Evolutionary conservation across 2,329 filamentous ascomycete species (phyloP).

Genomic region (Diaporthe australafricana): DNA sequence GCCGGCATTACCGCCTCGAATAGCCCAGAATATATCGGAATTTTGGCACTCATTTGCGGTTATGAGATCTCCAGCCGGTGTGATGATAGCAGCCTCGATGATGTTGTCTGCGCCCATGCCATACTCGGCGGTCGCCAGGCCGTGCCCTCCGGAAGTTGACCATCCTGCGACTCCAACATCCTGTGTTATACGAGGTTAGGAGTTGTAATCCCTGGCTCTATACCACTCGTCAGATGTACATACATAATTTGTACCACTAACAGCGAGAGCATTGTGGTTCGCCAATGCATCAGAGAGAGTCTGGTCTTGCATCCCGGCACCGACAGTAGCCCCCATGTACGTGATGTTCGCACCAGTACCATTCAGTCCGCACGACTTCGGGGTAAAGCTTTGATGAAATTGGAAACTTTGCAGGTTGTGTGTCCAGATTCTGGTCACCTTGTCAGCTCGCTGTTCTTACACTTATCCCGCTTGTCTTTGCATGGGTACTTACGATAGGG

Average conservation of each 20-base stretch:
- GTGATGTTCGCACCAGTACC: background rate
- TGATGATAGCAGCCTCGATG: conserved; percentile 68
- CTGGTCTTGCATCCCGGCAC: background rate
- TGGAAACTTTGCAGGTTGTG: background rate
- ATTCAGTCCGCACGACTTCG: background rate
- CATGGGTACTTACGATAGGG: background rate
- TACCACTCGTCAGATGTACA: no score
- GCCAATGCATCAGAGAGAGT: background rate
- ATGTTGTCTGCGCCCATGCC: conserved; percentile 74
- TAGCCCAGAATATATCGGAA: conserved; percentile 72
- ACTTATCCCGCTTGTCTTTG: background rate
- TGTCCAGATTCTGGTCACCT: background rate
- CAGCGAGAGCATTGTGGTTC: background rate
- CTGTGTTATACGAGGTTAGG: background rate
- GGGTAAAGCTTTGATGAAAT: background rate
- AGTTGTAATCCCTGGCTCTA: background rate
- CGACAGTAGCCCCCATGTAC: background rate
- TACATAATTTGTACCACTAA: background rate
- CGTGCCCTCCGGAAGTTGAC: background rate
- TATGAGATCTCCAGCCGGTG: conserved; percentile 60
- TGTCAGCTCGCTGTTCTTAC: background rate
- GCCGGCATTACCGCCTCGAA: conserved; percentile 56
- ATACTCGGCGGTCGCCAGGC: conserved; percentile 45
- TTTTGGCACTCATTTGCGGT: conserved; percentile 64
- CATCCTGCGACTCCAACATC: background rate